These are phyloP conservation scores for Saturnispora sanitii DNA, from an alignment of 805 yeast genomes.

Conservation along the genomic window DNA sequence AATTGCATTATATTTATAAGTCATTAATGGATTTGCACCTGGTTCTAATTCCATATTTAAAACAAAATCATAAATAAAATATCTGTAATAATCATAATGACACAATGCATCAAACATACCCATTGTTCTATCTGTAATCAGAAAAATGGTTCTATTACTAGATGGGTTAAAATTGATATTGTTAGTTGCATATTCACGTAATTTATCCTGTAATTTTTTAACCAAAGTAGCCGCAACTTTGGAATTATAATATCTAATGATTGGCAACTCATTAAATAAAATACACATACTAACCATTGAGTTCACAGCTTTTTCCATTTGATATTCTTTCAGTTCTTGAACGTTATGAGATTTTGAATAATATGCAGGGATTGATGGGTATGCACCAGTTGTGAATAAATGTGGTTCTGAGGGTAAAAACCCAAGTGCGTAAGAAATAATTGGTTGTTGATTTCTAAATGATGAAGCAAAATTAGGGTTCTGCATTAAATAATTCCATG, in stretches of 20 bases:
- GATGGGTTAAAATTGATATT: conserved; percentile 57
- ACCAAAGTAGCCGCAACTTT: conserved; percentile 52
- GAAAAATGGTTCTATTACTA: conserved; percentile 42
- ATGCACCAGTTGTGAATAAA: conserved; percentile 56
- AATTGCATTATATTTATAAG: conserved; percentile 20
- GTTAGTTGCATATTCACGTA: conserved; percentile 67
- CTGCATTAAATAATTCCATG: conserved; percentile 17
- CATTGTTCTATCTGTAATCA: conserved; percentile 74
- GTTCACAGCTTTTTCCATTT: conserved; percentile 49
- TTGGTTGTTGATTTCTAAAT: conserved; percentile 1
- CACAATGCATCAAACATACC: conserved; percentile 77
- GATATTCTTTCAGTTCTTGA: conserved; percentile 47
- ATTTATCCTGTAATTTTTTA: conserved; percentile 50
- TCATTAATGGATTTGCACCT: conserved; percentile 20
- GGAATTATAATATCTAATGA: conserved; percentile 61
- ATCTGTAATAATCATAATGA: conserved; percentile 87
- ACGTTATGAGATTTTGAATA: conserved; percentile 50
- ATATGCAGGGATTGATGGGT: conserved; percentile 58
- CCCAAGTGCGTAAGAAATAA: conserved; percentile 33
- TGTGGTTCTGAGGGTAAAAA: conserved; percentile 60
- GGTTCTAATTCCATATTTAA: conserved; percentile 19
- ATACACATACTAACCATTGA: conserved; percentile 65
- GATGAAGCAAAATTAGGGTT: conserved; percentile 7
- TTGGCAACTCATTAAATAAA: conserved; percentile 80
- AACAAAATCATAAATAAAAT: conserved; percentile 73